Evolutionary conservation across 331 rosid species (phyloP).

Genomic region (Quercus phellos): DNA sequence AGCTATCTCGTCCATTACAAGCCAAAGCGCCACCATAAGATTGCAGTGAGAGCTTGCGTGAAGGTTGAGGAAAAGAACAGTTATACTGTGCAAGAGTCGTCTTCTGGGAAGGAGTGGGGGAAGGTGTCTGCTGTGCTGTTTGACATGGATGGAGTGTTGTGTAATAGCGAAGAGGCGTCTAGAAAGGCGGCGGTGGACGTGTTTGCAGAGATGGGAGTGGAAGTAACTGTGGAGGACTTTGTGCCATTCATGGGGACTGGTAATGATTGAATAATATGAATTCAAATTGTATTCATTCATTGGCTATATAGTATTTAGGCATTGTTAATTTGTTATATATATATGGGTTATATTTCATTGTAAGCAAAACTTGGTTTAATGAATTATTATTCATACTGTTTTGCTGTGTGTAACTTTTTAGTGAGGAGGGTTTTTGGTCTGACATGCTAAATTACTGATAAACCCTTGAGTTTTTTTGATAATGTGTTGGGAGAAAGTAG

Average conservation of each 20-base stretch:
- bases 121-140: constrained; percentile 85
- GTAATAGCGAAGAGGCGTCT: constrained; percentile 82
- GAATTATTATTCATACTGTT: not conserved
- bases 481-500: not conserved
- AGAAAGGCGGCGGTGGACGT: constrained; percentile 79
- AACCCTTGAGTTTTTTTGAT: not conserved
- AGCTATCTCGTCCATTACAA: constrained; percentile 36
- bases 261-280: constrained; percentile 12
- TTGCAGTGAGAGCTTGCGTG: constrained; percentile 46
- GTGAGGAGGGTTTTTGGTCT: not conserved
- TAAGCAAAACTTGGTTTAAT: not conserved
- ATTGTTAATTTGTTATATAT: not conserved
- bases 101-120: constrained; percentile 58
- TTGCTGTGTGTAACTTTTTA: not conserved
- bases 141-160: constrained; percentile 95
- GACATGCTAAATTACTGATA: not conserved
- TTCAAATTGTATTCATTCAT: not conserved
- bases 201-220: constrained; percentile 79
- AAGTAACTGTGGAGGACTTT: constrained; percentile 77
- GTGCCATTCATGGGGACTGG: constrained; percentile 97
- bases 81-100: constrained; percentile 15
- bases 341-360: not conserved
- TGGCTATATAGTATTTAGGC: not conserved
- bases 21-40: constrained; percentile 32
- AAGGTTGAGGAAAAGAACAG: constrained; percentile 55